Base-by-base conservation (phyloP, 208 protist species). In the Acanthamoeba triangularis region DNA sequence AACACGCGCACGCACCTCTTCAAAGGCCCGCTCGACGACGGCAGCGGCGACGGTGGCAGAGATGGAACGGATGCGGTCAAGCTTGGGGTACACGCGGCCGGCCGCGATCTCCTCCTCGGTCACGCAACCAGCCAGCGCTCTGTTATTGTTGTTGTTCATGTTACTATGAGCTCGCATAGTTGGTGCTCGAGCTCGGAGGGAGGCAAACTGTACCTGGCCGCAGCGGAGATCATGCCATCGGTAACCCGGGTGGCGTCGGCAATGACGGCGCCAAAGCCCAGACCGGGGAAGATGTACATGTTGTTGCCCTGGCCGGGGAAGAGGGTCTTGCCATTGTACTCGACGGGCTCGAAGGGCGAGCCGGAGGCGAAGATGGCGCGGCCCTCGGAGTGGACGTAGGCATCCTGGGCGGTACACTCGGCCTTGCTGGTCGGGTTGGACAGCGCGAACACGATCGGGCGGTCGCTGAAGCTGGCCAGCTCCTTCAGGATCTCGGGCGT, bases 271-370 rank as follows among this genome's bases (percentile, higher is more conserved):
- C 98, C 99, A 33, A 99, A 98, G 65, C 98, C 99, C 35, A 99
- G 87, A 67, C 99, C 99, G 6, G 93, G 74, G 54, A 90, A 87
- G 95, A 97, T 97, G 96, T 97, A 97, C 96, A 99, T 98, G 97
- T 99, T 99, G 97, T 99, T 99, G 65, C 98, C 99, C 97, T 99
- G 99, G 67, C 98, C 98, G 35, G 99, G 98, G 44, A 95, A 87
- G 61, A 98, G 93, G 13, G 96, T 98, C 76, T 98, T 98, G 90
- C 98, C 99, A 67, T 99, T 97, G 72, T 98, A 96, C 28, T 96
- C 96, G 10, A 92, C 61, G 16, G 98, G 96, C 10, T 97, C 97
- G 97, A 99, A 99, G 65, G 99, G 99, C 87, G 98, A 99, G 87
- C 99, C 99, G 44, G 98, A 98, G 49, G 99, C 99, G 96, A 99